Percentiles rank a stretch among this genome's conserved stretches.
Evolutionary conservation across 2,329 filamentous ascomycete genomes (phyloP).

Genomic region (Septoria linicola): DNA sequence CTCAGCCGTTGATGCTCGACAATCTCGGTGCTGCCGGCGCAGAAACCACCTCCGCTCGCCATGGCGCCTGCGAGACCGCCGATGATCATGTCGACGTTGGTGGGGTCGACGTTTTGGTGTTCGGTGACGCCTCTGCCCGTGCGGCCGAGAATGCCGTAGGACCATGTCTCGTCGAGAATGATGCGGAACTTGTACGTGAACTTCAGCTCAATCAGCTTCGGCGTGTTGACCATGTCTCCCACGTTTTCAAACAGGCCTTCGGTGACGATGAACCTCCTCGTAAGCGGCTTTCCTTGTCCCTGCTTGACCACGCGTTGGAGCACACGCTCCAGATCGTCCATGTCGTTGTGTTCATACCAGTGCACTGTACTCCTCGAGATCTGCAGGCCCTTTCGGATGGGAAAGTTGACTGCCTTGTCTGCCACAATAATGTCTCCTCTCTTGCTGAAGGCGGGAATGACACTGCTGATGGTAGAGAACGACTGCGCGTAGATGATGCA

Average conservation of each 20-base stretch:
- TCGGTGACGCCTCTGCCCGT: constrained; percentile 92
- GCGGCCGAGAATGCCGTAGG: constrained; percentile 88
- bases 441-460: constrained; percentile 96
- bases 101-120: constrained; percentile 91
- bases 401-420: constrained; percentile 88
- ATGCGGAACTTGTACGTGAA: constrained; percentile 97
- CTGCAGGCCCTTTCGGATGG: constrained; percentile 91
- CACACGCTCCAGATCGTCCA: constrained; percentile 85
- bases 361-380: constrained; percentile 85
- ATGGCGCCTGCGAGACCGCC: constrained; percentile 87
- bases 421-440: constrained; percentile 95
- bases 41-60: constrained; percentile 93
- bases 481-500: constrained; percentile 96
- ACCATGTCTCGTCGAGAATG: constrained; percentile 96
- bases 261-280: constrained; percentile 90
- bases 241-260: constrained; percentile 91
- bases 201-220: constrained; percentile 89
- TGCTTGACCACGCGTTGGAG: constrained; percentile 84
- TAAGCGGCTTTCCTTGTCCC: constrained; percentile 83
- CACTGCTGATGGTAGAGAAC: constrained; percentile 94
- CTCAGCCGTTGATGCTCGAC: constrained; percentile 95
- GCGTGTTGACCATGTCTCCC: constrained; percentile 80
- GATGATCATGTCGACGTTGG: constrained; percentile 94
- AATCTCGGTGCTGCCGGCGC: constrained; percentile 84
- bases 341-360: constrained; percentile 96